Conservation (phyloP, 2,329 filamentous ascomycete genomes). For the Trichoderma sp. region DNA sequence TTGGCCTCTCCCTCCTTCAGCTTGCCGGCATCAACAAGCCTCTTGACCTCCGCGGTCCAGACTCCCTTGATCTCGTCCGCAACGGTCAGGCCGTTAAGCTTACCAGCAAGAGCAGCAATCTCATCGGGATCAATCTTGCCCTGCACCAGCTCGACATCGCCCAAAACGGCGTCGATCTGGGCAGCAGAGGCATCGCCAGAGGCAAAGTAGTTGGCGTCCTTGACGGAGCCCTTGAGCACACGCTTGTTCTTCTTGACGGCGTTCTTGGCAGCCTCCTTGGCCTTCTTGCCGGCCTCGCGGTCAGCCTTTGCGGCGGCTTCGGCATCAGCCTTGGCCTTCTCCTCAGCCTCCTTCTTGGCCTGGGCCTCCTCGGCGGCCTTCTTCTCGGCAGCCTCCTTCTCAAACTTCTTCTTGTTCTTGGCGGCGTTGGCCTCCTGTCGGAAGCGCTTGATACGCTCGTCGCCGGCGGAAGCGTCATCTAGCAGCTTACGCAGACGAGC, state of each 20-base stretch:
- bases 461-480: slow-evolving; percentile 77
- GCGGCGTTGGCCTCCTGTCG: slow-evolving; percentile 83
- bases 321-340: slow-evolving; percentile 74
- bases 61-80: slow-evolving; percentile 80
- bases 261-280: slow-evolving; percentile 97
- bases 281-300: slow-evolving; percentile 85
- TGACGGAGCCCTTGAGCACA: slow-evolving; percentile 87
- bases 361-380: slow-evolving; percentile 80
- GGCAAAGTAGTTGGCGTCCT: slow-evolving; percentile 96
- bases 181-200: slow-evolving; percentile 68
- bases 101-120: slow-evolving; percentile 76
- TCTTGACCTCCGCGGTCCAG: slow-evolving; percentile 75
- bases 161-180: slow-evolving; percentile 78
- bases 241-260: slow-evolving; percentile 99
- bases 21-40: slow-evolving; percentile 78
- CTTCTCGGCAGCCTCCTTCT: slow-evolving; percentile 90
- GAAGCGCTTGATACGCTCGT: slow-evolving; percentile 98
- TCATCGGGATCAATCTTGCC: slow-evolving; percentile 88
- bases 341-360: slow-evolving; percentile 80
- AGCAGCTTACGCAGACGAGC: slow-evolving; percentile 84
- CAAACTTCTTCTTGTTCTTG: slow-evolving; percentile 93
- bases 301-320: slow-evolving; percentile 84
- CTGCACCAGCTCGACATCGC: slow-evolving; percentile 84
- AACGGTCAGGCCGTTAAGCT: slow-evolving; percentile 77
- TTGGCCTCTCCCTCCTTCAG: slow-evolving; percentile 81